These are phyloP conservation scores for Podospora sp. DNA, from an alignment of 495 filamentous ascomycete genomes.

Conservation along the genomic window DNA sequence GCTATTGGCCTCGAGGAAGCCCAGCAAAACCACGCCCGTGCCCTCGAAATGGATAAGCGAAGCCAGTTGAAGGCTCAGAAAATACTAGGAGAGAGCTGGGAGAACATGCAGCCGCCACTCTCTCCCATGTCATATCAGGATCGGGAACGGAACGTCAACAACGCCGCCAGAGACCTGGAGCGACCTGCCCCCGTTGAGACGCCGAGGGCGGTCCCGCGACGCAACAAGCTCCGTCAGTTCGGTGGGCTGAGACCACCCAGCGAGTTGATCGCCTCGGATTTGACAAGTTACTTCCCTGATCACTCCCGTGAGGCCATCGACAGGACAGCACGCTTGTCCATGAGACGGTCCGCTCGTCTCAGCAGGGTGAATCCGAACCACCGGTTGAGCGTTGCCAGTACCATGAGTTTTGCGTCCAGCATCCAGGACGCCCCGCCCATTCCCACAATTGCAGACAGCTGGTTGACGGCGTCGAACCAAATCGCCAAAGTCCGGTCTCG, in stretches of 20 bases:
- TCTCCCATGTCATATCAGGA: conserved; percentile 72
- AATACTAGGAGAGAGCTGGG: conserved; percentile 80
- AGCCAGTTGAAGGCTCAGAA: conserved; percentile 77
- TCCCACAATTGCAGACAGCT: conserved; percentile 93
- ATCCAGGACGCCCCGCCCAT: conserved; percentile 88
- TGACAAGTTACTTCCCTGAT: conserved; percentile 96
- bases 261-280: conserved; percentile 94
- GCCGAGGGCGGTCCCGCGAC: conserved; percentile 55
- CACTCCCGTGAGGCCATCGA: conserved; percentile 92
- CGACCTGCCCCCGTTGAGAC: conserved; percentile 54
- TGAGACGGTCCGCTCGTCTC: conserved; percentile 83
- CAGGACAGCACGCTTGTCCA: conserved; percentile 85
- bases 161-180: conserved; percentile 61
- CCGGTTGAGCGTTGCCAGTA: conserved; percentile 91
- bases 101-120: conserved; percentile 75
- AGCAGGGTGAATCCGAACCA: conserved; percentile 91
- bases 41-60: conserved; percentile 64
- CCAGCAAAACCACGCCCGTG: conserved; percentile 70
- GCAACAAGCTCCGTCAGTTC: conserved; percentile 67
- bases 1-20: conserved; percentile 80
- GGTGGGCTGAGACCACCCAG: conserved; percentile 91
- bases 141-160: conserved; percentile 65
- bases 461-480: conserved; percentile 68
- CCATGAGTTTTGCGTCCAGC: conserved; percentile 87
- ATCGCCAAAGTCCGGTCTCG: conserved; percentile 52